Conservation (phyloP, 106 monocot genomes). For the Alisma plantagoaquatica region DNA sequence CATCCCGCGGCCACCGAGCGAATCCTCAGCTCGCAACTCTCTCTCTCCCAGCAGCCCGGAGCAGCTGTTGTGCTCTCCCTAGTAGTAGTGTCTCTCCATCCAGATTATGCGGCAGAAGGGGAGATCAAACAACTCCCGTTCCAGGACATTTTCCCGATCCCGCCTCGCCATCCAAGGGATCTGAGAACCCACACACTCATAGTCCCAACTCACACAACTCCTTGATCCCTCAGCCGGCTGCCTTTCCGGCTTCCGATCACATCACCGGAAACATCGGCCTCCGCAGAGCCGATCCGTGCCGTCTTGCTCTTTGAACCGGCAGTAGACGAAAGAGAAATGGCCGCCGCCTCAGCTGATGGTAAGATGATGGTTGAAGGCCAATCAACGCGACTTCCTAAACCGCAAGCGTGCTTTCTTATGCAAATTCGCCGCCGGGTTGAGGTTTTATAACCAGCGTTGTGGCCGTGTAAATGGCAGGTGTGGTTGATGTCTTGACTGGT, state of each 20-base stretch:
- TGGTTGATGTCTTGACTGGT: constrained; percentile 10
- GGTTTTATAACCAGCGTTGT: not conserved
- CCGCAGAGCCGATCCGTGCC: not conserved
- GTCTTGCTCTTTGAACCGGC: not conserved
- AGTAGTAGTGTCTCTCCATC: too few species aligned
- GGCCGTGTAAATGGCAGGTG: constrained; percentile 3
- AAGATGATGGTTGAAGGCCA: not conserved
- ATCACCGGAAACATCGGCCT: not conserved
- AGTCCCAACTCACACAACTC: too few species aligned
- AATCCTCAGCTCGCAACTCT: too few species aligned
- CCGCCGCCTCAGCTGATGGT: not conserved
- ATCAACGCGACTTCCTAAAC: not conserved
- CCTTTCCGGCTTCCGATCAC: constrained; percentile 17
- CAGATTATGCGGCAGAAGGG: constrained; percentile 85
- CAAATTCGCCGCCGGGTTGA: not conserved
- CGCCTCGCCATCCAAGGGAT: constrained; percentile 85
- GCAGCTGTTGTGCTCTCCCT: too few species aligned
- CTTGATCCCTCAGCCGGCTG: too few species aligned
- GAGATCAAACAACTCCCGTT: constrained; percentile 41
- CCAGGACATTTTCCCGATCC: constrained; percentile 78
- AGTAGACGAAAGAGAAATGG: too few species aligned
- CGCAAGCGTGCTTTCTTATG: not conserved
- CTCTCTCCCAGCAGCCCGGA: too few species aligned
- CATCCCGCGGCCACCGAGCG: too few species aligned
- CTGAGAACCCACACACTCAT: too few species aligned